Conservation (phyloP, 352 stramenopile genomes). For the Phytophthora vignae region DNA sequence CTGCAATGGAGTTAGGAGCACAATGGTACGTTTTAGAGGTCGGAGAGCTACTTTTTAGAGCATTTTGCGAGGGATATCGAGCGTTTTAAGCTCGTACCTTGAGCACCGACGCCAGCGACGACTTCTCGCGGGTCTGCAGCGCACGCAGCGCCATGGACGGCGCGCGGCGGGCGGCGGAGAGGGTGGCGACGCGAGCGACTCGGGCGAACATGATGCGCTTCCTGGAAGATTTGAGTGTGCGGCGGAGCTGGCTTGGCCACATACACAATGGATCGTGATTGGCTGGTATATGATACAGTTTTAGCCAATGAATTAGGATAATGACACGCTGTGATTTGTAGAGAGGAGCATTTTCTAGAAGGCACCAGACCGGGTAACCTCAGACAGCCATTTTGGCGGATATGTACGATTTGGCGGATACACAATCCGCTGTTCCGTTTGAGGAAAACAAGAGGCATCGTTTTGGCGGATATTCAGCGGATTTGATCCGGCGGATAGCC, state of each 20-base stretch:
- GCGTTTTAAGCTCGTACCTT: conserved; percentile 20
- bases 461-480: too few species aligned
- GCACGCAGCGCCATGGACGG: conserved; percentile 36
- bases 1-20: conserved; percentile 31
- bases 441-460: too few species aligned
- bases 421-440: too few species aligned
- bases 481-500: too few species aligned
- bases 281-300: conserved; percentile 6
- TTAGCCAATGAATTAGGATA: conserved; percentile 19
- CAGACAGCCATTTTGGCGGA: not conserved
- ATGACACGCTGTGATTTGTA: conserved; percentile 7
- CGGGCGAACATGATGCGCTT: conserved; percentile 52
- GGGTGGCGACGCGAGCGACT: conserved; percentile 45
- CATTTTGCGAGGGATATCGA: not conserved
- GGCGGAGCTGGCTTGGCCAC: conserved; percentile 26
- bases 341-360: conserved; percentile 30
- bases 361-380: too few species aligned
- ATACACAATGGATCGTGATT: conserved; percentile 31
- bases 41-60: not conserved
- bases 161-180: conserved; percentile 38
- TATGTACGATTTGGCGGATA: not conserved
- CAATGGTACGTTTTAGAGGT: not conserved
- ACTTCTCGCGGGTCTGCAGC: conserved; percentile 68
- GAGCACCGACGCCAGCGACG: conserved; percentile 29
- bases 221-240: conserved; percentile 34